Evolutionary conservation across 2,329 filamentous ascomycete species (phyloP).

Genomic region (Scedosporium dehoogii): DNA sequence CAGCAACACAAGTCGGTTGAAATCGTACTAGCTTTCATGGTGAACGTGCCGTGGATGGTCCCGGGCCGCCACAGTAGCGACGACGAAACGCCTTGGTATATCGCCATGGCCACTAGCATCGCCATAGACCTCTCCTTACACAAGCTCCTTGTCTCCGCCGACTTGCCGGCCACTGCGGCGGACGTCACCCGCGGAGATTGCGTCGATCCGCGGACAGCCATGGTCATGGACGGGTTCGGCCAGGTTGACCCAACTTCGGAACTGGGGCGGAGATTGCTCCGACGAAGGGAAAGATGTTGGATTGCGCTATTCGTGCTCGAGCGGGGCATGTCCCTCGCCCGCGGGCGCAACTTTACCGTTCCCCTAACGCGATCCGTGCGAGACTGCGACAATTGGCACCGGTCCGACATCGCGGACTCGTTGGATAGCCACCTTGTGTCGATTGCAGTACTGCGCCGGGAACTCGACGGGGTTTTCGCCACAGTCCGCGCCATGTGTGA

Average conservation of each 20-base stretch:
- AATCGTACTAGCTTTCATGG: slow-evolving; percentile 65
- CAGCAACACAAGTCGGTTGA: slow-evolving; percentile 59
- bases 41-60: slow-evolving; percentile 68
- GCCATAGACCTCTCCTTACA: slow-evolving; percentile 61
- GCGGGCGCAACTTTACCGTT: slow-evolving; percentile 58
- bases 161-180: slow-evolving; percentile 31
- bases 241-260: slow-evolving; percentile 52
- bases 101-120: slow-evolving; percentile 59
- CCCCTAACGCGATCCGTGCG: slow-evolving; percentile 56
- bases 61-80: slow-evolving; percentile 58
- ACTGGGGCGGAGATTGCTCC: slow-evolving; percentile 49
- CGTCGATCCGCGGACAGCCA: slow-evolving; percentile 54
- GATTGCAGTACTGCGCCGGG: slow-evolving; percentile 58
- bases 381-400: slow-evolving; percentile 60
- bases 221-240: slow-evolving; percentile 58
- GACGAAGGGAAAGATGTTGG: slow-evolving; percentile 60
- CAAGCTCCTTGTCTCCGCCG: slow-evolving; percentile 53
- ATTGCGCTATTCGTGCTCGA: slow-evolving; percentile 64
- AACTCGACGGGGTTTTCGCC: slow-evolving; percentile 49
- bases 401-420: slow-evolving; percentile 50
- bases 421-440: slow-evolving; percentile 65
- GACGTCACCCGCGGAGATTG: slow-evolving; percentile 53
- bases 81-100: slow-evolving; percentile 63
- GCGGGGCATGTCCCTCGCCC: slow-evolving; percentile 59
- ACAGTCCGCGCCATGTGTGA: slow-evolving; percentile 52